phyloP scores from a whole-genome alignment of 2,329 filamentous ascomycete species.

The Paecilomyces sp. region DNA sequence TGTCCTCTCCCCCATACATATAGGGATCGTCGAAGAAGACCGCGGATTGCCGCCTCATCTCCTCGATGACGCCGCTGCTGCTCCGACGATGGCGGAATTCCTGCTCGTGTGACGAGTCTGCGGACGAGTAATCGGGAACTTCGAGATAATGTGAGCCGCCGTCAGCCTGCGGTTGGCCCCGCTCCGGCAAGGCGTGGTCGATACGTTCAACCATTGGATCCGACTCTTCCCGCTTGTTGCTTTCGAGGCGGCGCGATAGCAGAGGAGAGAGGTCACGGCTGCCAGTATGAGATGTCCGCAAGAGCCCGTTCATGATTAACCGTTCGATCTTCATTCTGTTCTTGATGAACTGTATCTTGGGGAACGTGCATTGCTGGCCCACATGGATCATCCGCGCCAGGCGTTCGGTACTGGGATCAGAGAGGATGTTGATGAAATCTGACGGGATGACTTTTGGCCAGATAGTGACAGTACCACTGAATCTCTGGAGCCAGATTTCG shows the following conservation, averaged over 20 bases:
- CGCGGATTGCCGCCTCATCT: constrained; percentile 39
- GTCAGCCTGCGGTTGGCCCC: constrained; percentile 1
- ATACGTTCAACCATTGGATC: constrained; percentile 17
- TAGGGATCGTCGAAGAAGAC: constrained; percentile 40
- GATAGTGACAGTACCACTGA: constrained; percentile 90
- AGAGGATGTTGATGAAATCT: constrained; percentile 81
- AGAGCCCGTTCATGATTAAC: constrained; percentile 51
- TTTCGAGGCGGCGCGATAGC: constrained; percentile 19
- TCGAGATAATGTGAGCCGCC: neutral
- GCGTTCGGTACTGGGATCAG: constrained; percentile 68
- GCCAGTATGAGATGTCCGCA: constrained; percentile 21
- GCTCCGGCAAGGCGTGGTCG: constrained; percentile 7
- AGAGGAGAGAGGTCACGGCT: constrained; percentile 18
- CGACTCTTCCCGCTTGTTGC: neutral
- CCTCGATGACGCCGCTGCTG: constrained; percentile 32
- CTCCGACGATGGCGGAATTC: constrained; percentile 11
- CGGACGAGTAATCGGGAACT: constrained; percentile 2
- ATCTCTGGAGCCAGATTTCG: constrained; percentile 91
- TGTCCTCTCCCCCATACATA: constrained; percentile 22
- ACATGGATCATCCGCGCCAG: constrained; percentile 84
- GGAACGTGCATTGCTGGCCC: constrained; percentile 82
- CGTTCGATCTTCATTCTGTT: constrained; percentile 83
- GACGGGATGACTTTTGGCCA: constrained; percentile 76
- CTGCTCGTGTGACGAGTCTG: constrained; percentile 10
- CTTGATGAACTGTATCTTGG: constrained; percentile 82